These are phyloP conservation scores for Fragilariopsis cylindrus DNA, from an alignment of 108 stramenopile genomes.

Conservation along the genomic window DNA sequence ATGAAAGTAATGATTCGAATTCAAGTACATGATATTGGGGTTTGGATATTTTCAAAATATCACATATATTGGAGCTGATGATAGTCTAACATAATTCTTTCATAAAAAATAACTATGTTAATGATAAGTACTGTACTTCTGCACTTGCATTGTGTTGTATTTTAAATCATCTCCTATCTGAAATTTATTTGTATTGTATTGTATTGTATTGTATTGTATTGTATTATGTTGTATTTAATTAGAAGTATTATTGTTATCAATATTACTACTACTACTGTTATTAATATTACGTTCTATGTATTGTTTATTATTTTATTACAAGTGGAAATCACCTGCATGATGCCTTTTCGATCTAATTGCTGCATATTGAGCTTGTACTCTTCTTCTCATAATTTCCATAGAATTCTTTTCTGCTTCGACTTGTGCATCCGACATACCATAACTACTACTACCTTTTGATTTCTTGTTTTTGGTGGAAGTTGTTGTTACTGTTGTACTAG, in stretches of 20 bases:
- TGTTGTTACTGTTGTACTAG: background rate
- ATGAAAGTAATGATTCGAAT: conserved; percentile 59
- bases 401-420: conserved; percentile 45
- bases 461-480: conserved; percentile 5
- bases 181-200: too few relatives aligned
- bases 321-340: conserved; percentile 50
- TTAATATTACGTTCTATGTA: background rate
- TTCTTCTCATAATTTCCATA: conserved; percentile 63
- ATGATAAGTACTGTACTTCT: too few relatives aligned
- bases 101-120: too few relatives aligned
- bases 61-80: background rate
- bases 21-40: conserved; percentile 39
- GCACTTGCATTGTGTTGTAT: too few relatives aligned
- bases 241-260: too few relatives aligned
- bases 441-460: background rate
- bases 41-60: conserved; percentile 28
- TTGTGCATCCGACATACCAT: conserved; percentile 38
- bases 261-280: background rate
- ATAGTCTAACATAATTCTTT: background rate
- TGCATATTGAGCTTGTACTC: conserved; percentile 66
- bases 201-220: too few relatives aligned
- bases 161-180: too few relatives aligned
- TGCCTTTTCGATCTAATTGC: conserved; percentile 44
- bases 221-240: too few relatives aligned
- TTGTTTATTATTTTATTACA: conserved; percentile 30